Percentiles rank a stretch among this genome's conserved stretches.
These are phyloP conservation scores for Chrysanthemum makinoi DNA, from an alignment of 129 eudicot genomes.

Conservation along the genomic window DNA sequence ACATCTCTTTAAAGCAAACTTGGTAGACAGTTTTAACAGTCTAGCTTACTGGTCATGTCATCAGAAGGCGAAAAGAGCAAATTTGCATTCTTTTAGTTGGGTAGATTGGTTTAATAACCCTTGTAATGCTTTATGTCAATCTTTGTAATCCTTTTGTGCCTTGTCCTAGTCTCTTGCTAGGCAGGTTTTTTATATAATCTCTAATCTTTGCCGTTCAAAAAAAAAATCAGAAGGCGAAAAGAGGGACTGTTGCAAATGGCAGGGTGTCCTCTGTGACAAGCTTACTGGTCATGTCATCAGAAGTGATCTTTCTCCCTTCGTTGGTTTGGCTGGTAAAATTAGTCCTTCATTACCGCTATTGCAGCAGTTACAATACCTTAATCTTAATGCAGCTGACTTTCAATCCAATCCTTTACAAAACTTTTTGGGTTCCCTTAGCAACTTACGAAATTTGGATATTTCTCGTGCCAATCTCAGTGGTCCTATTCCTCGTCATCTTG, in stretches of 20 bases:
- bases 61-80: constrained; percentile 15
- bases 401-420: constrained; percentile 11
- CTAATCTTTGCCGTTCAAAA: too few species aligned
- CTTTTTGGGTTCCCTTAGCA: constrained; percentile 26
- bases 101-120: too few species aligned
- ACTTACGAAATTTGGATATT: constrained; percentile 17
- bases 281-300: constrained; percentile 28
- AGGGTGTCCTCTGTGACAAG: constrained; percentile 27
- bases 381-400: background rate
- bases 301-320: constrained; percentile 5
- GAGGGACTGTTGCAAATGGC: constrained; percentile 42
- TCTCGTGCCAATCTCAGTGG: constrained; percentile 3
- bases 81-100: too few species aligned
- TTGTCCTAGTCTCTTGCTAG: too few species aligned
- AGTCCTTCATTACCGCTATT: constrained; percentile 26
- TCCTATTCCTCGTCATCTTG: constrained; percentile 28
- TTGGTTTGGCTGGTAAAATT: constrained; percentile 13
- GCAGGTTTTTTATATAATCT: too few species aligned
- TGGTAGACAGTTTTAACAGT: background rate
- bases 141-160: too few species aligned
- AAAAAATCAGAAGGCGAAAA: constrained; percentile 21
- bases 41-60: constrained; percentile 36
- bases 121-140: too few species aligned
- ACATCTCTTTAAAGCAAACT: constrained; percentile 17
- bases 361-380: constrained; percentile 13